Evolutionary conservation across 164 flowering plant genomes (phyloP).

Genomic region (Nymphaea colorata): DNA sequence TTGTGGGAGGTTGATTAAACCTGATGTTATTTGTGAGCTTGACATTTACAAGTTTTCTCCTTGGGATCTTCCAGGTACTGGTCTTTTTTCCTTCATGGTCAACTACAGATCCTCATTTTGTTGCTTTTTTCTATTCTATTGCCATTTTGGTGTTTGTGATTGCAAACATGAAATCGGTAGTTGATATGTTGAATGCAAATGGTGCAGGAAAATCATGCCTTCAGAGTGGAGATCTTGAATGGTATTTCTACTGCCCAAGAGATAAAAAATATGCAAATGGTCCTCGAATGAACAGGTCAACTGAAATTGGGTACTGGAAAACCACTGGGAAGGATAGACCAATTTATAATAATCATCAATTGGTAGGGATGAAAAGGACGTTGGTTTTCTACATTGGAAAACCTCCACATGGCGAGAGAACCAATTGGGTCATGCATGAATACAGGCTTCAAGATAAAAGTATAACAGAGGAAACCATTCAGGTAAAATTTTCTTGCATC

Average conservation of each 20-base stretch:
- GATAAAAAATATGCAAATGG: slow-evolving; percentile 61
- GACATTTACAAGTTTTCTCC: slow-evolving; percentile 64
- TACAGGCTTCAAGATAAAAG: slow-evolving; percentile 49
- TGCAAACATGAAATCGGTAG: neutral
- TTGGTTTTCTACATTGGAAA: slow-evolving; percentile 55
- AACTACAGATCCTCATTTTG: neutral
- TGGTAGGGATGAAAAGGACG: slow-evolving; percentile 62
- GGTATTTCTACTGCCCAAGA: slow-evolving; percentile 79
- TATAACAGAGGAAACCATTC: slow-evolving; percentile 13
- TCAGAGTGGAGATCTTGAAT: slow-evolving; percentile 49
- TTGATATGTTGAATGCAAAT: neutral
- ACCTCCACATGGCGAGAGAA: slow-evolving; percentile 56
- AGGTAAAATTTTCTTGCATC: too few species aligned
- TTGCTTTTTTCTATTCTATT: neutral
- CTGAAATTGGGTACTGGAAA: slow-evolving; percentile 77
- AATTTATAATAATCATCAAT: slow-evolving; percentile 19
- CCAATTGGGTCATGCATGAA: slow-evolving; percentile 94
- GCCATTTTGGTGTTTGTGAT: neutral
- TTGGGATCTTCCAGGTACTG: slow-evolving; percentile 76
- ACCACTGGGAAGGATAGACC: slow-evolving; percentile 74
- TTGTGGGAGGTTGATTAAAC: slow-evolving; percentile 24
- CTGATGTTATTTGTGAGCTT: slow-evolving; percentile 43
- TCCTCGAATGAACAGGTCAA: slow-evolving; percentile 47
- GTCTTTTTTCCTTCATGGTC: neutral
- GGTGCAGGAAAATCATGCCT: slow-evolving; percentile 38